These are phyloP conservation scores for Termitomyces sp. DNA, from an alignment of 768 basidiomycete genomes.

Conservation along the genomic window DNA sequence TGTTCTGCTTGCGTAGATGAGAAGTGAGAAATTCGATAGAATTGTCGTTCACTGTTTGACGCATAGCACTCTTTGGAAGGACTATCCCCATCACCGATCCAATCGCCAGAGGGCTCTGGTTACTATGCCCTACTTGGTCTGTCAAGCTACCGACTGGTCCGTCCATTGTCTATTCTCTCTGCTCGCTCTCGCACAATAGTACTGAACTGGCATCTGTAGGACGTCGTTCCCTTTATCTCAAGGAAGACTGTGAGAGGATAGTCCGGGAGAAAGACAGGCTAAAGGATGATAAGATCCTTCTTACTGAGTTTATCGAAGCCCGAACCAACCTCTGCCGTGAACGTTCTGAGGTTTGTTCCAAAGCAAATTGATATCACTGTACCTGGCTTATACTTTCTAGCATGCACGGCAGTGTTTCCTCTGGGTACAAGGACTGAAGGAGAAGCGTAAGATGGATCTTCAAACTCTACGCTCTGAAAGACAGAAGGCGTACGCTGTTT, in stretches of 20 bases:
- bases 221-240: neutral
- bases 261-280: neutral
- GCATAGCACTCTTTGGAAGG: neutral
- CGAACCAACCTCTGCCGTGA: neutral
- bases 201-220: neutral
- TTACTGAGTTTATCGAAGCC: neutral
- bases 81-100: neutral
- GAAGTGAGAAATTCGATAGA: neutral
- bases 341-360: neutral
- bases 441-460: neutral
- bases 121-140: neutral
- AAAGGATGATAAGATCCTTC: neutral
- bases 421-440: neutral
- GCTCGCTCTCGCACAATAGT: neutral
- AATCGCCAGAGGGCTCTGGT: neutral
- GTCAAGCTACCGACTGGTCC: neutral
- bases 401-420: neutral
- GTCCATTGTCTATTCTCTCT: neutral
- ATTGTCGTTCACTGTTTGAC: neutral
- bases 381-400: neutral
- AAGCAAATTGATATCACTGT: no score
- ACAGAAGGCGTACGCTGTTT: neutral
- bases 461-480: neutral
- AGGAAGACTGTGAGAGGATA: neutral
- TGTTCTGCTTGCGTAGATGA: conserved; percentile 5